phyloP scores from a whole-genome alignment of 495 filamentous ascomycete species.

The Baudoinia panamericana region DNA sequence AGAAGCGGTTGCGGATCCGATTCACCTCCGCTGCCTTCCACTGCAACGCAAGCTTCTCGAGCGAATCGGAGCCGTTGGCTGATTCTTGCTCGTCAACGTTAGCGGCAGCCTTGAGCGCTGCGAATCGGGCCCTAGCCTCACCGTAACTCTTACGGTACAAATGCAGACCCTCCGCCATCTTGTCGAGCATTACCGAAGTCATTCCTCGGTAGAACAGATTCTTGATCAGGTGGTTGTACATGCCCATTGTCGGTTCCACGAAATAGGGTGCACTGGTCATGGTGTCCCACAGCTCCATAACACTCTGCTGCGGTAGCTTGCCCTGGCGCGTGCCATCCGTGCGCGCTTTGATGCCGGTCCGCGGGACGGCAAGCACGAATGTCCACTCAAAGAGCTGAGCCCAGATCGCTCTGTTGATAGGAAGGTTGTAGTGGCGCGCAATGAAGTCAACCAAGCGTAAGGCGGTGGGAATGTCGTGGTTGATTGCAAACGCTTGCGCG shows the following conservation, averaged over 20 bases:
- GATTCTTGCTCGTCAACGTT: neutral
- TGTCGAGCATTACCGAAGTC: neutral
- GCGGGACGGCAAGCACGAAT: constrained; percentile 36
- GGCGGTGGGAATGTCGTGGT: constrained; percentile 42
- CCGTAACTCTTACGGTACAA: neutral
- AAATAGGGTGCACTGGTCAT: constrained; percentile 47
- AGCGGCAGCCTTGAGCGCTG: neutral
- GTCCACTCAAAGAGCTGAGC: constrained; percentile 45
- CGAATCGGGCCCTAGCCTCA: neutral
- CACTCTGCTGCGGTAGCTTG: constrained; percentile 31
- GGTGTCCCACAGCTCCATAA: constrained; percentile 38
- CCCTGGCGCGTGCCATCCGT: constrained; percentile 20
- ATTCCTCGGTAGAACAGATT: constrained; percentile 20
- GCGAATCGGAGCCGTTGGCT: neutral
- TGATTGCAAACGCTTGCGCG: constrained; percentile 45
- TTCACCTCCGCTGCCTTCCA: constrained; percentile 7
- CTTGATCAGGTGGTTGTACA: constrained; percentile 41
- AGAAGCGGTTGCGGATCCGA: constrained; percentile 9
- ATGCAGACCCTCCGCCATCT: constrained; percentile 8
- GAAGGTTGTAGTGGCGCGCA: constrained; percentile 41
- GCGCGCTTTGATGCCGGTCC: constrained; percentile 15
- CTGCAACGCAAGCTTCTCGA: neutral
- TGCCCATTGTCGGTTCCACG: constrained; percentile 39
- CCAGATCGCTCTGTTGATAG: constrained; percentile 41
- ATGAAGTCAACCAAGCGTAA: constrained; percentile 43